Evolutionary conservation across 2,329 filamentous ascomycete species (phyloP).

Genomic region (Cordyceps cateniannulata): DNA sequence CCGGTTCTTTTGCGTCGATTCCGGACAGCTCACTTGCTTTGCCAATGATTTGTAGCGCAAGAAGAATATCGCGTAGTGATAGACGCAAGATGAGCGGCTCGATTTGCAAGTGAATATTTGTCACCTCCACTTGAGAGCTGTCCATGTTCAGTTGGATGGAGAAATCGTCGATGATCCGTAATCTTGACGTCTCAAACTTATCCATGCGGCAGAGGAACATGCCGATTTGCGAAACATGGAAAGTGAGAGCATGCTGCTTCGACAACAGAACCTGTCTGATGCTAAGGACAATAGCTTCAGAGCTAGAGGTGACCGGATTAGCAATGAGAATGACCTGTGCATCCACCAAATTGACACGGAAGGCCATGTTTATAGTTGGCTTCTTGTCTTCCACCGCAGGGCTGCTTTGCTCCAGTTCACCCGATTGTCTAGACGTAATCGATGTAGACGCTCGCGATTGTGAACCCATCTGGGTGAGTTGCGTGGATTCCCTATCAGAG

Average conservation of each 20-base stretch:
- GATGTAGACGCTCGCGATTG: conserved; percentile 27
- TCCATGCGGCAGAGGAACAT: conserved; percentile 99
- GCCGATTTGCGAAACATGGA: conserved; percentile 88
- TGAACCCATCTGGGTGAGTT: conserved; percentile 36
- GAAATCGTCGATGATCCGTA: conserved; percentile 95
- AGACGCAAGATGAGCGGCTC: conserved; percentile 87
- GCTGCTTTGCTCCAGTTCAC: neutral
- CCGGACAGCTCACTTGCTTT: conserved; percentile 82
- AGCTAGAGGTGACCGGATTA: conserved; percentile 81
- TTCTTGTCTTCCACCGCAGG: conserved; percentile 11
- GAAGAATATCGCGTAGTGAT: conserved; percentile 87
- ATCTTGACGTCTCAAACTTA: conserved; percentile 80
- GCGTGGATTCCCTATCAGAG: conserved; percentile 54
- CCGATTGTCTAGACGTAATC: conserved; percentile 17
- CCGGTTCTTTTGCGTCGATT: conserved; percentile 43
- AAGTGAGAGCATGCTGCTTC: conserved; percentile 85
- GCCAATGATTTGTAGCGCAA: conserved; percentile 86
- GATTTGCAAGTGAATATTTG: conserved; percentile 77
- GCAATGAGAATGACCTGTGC: conserved; percentile 95
- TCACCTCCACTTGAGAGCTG: conserved; percentile 53
- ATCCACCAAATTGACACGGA: conserved; percentile 89
- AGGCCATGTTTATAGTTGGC: conserved; percentile 65
- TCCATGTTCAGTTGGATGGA: conserved; percentile 88
- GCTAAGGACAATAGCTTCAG: conserved; percentile 90
- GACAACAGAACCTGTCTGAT: conserved; percentile 91